Percentiles rank a stretch among this genome's conserved stretches.
Conservation (phyloP, 345 rosid species). For the Eucalyptus marginata region DNA sequence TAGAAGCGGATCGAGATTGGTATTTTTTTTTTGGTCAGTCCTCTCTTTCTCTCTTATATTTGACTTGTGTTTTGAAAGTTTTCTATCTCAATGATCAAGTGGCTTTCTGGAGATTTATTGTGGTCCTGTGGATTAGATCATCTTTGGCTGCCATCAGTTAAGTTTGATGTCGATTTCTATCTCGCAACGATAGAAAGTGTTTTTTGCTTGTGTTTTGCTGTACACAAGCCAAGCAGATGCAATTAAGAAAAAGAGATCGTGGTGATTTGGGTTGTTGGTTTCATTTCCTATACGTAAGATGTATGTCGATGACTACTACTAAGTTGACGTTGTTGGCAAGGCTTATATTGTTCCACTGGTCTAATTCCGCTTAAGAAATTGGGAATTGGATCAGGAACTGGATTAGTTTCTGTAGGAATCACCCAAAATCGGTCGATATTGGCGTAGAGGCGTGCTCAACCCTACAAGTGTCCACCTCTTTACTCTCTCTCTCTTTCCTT, state of each 20-base stretch:
- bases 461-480: neutral
- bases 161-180: neutral
- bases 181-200: neutral
- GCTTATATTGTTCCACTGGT: neutral
- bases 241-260: neutral
- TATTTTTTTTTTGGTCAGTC: neutral
- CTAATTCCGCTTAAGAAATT: neutral
- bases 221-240: neutral
- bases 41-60: neutral
- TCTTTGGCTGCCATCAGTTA: neutral
- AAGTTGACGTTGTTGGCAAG: neutral
- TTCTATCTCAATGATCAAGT: neutral
- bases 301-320: neutral
- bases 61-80: neutral
- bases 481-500: neutral
- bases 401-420: fast-evolving
- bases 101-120: neutral
- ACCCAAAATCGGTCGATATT: neutral
- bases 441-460: neutral
- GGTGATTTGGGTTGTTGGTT: neutral
- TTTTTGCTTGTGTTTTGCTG: neutral
- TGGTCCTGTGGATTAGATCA: neutral
- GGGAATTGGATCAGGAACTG: neutral
- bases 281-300: neutral
- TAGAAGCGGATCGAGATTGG: too few species aligned